Conservation (phyloP, 208 protist species). For the Angomonas deanei region DNA sequence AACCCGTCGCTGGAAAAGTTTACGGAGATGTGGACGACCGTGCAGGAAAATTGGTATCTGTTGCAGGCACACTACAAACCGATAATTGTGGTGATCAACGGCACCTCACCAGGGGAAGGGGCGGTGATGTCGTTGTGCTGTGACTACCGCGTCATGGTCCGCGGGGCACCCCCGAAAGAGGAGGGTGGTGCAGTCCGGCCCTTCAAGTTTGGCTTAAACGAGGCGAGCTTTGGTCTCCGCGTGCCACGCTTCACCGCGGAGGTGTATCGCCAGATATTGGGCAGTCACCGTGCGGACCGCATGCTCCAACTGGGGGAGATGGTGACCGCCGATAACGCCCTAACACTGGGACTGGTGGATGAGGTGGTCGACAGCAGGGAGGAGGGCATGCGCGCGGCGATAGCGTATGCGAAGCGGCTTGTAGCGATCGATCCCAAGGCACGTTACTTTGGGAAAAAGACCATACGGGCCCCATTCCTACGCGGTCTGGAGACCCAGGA, state of each 20-base stretch:
- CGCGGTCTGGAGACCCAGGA: not conserved
- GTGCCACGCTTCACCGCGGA: slow-evolving; percentile 29
- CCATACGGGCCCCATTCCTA: slow-evolving; percentile 4
- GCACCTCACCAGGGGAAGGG: slow-evolving; percentile 65
- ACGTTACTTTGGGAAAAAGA: slow-evolving; percentile 5
- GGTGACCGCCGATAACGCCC: slow-evolving; percentile 22
- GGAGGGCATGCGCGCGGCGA: slow-evolving; percentile 18
- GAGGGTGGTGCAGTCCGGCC: slow-evolving; percentile 17
- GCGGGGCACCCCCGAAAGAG: slow-evolving; percentile 28
- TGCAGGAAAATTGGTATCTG: slow-evolving; percentile 70
- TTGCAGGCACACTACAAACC: slow-evolving; percentile 72
- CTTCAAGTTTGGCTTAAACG: slow-evolving; percentile 32
- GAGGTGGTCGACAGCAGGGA: slow-evolving; percentile 24
- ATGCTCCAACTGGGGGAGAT: slow-evolving; percentile 29
- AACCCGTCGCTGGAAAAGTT: slow-evolving; percentile 48
- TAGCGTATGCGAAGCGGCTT: slow-evolving; percentile 11
- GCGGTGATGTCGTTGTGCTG: slow-evolving; percentile 68
- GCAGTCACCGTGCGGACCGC: slow-evolving; percentile 23
- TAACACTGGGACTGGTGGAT: slow-evolving; percentile 33
- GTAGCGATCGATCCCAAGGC: slow-evolving; percentile 11
- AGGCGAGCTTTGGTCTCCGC: slow-evolving; percentile 28
- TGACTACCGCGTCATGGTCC: slow-evolving; percentile 76
- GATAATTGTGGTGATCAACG: slow-evolving; percentile 69
- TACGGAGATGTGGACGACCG: slow-evolving; percentile 43
- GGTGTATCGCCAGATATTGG: slow-evolving; percentile 22